Percentiles rank a stretch among this genome's conserved stretches.
Conservation (phyloP, 2,329 filamentous ascomycete species). For the Aspergillus novofumigatus region DNA sequence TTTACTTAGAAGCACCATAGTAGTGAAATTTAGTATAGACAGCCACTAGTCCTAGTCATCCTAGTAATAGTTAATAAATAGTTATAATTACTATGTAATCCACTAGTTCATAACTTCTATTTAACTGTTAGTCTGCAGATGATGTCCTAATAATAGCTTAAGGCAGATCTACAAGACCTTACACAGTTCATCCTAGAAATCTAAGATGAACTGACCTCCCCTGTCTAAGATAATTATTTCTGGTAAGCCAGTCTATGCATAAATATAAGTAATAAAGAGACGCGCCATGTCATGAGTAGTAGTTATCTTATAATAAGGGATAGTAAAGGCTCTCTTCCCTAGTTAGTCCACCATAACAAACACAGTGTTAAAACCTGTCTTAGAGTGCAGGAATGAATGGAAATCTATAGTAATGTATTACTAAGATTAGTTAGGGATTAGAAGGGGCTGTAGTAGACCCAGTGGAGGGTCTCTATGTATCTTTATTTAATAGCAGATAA, state of each 20-base stretch:
- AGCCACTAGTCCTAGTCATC: too few relatives aligned
- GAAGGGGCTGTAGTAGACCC: not conserved
- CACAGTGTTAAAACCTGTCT: not conserved
- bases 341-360: not conserved
- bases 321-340: not conserved
- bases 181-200: not conserved
- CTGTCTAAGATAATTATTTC: not conserved
- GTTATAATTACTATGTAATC: not conserved
- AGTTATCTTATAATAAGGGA: not conserved
- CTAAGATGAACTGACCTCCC: not conserved
- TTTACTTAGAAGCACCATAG: not conserved
- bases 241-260: not conserved
- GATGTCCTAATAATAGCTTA: not conserved
- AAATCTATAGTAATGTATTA: not conserved
- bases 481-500: not conserved
- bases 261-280: not conserved
- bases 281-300: not conserved
- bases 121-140: not conserved
- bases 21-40: too few relatives aligned
- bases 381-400: not conserved
- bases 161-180: not conserved
- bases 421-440: not conserved
- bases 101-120: not conserved
- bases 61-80: not conserved
- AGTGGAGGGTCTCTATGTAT: not conserved